Evolutionary conservation across 2,329 filamentous ascomycete species (phyloP), one percentile per base, ranked within the genome.

Genomic region (Tympanopsis confertula): DNA sequence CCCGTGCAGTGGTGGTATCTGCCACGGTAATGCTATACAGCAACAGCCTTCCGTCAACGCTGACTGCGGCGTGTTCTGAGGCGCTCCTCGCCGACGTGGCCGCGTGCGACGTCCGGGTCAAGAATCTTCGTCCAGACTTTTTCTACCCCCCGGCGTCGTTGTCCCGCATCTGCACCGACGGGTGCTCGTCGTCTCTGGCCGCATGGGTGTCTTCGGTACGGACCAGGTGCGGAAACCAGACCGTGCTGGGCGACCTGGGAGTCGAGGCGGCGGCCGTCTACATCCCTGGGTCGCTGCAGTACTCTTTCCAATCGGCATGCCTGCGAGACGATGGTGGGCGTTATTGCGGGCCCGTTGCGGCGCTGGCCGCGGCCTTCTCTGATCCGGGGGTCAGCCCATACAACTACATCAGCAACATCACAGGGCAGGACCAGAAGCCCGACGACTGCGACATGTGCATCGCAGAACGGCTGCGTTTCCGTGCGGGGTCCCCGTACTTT

Each of bases 401-500:
- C 38, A 45, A 45, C 39, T 45, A 45, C 20, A 39, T 44, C 38
- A 46, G 35, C 19, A 28, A 43, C 22, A 37, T 37, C 14, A 29
- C 39, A n/a, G 39, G 32, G 20, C 18, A 37, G 28, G 39, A 32
- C 2, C 13, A 36, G 38, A 40, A 42, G 3, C 35, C 20, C 26
- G 39, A 40, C 39, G 7, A 26, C n/a, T 47, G 42, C 20, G 45
- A 47, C 35, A 14, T 29, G 20, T 48, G 46, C 35, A 36, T 48
- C 18, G 42, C 40, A 32, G 41, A 40, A 19, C 41, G 40, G 18
- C 28, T 49, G 35, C 46, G 42, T 17, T 15, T 48, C 35, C 46
- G 40, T n/a, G 38, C 42, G 14, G 45, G 45, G 5, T 49, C 47
- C 13, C 47, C 47, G 13, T 49, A 44, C 20, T 47, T 40, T 39